Conservation (phyloP, 352 stramenopile genomes). For the Thalassiosira mediterranea region DNA sequence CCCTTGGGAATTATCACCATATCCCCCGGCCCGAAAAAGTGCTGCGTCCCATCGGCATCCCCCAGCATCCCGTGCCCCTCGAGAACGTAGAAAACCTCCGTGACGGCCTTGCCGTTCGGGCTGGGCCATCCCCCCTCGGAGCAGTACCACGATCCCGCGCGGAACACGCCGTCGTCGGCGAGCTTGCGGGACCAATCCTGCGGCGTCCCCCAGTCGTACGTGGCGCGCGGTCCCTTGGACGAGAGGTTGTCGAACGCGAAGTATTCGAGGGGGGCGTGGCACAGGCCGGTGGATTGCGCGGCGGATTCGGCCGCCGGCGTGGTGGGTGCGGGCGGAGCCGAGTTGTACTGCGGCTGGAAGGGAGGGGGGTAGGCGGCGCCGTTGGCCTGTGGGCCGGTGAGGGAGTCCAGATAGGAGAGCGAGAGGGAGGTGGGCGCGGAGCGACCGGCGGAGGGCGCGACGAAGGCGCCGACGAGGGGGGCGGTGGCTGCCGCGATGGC, state of each 20-base stretch:
- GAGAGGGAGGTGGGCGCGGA: not conserved
- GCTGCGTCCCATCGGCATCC: slow-evolving; percentile 60
- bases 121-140: slow-evolving; percentile 72
- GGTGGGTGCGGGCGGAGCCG: not conserved
- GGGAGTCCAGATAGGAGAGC: slow-evolving; percentile 10
- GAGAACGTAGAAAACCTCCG: slow-evolving; percentile 78
- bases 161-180: slow-evolving; percentile 34
- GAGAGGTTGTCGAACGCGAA: slow-evolving; percentile 62
- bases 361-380: not conserved
- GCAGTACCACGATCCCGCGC: slow-evolving; percentile 69
- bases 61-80: slow-evolving; percentile 60
- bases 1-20: slow-evolving; percentile 80
- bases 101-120: slow-evolving; percentile 50
- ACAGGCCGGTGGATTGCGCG: slow-evolving; percentile 19
- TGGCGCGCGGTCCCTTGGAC: slow-evolving; percentile 60
- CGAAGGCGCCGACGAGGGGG: slow-evolving; percentile 7
- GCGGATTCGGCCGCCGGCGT: not conserved
- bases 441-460: slow-evolving; percentile 4
- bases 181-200: slow-evolving; percentile 56
- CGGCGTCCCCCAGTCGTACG: slow-evolving; percentile 56
- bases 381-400: not conserved
- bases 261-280: slow-evolving; percentile 55
- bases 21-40: slow-evolving; percentile 79
- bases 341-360: not conserved
- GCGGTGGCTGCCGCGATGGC: not conserved